Evolutionary conservation across 768 basidiomycete species (phyloP).

Genomic region (Pisolithus marmoratus): DNA sequence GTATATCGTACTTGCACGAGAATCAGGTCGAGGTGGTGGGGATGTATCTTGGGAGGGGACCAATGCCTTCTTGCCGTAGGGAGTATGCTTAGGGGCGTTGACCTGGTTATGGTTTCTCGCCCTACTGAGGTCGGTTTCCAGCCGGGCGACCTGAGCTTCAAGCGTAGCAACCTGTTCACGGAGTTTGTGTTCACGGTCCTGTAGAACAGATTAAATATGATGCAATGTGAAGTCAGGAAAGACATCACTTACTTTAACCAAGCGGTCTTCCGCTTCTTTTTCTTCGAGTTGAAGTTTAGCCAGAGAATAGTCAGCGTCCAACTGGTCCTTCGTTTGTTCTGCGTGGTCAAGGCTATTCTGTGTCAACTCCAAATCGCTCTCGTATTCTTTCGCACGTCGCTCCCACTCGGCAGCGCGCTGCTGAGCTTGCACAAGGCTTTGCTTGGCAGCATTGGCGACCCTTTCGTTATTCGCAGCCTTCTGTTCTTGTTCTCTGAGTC

Average conservation of each 20-base stretch:
- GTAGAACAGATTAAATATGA: constrained; percentile 4
- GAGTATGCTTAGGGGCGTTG: constrained; percentile 28
- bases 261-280: constrained; percentile 62
- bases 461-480: constrained; percentile 59
- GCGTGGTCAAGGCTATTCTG: constrained; percentile 59
- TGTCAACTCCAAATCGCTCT: constrained; percentile 54
- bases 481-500: constrained; percentile 64
- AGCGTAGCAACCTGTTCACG: constrained; percentile 61
- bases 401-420: constrained; percentile 83
- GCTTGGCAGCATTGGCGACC: constrained; percentile 48
- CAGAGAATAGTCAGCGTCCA: constrained; percentile 67
- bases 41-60: constrained; percentile 29
- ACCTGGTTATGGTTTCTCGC: constrained; percentile 28
- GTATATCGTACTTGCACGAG: constrained; percentile 61
- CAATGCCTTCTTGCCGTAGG: constrained; percentile 32
- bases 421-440: constrained; percentile 65
- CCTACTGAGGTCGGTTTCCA: constrained; percentile 56
- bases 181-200: constrained; percentile 70
- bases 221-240: background rate
- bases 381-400: constrained; percentile 64
- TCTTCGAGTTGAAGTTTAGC: constrained; percentile 71
- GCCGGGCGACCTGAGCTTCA: constrained; percentile 51
- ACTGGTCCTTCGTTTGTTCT: constrained; percentile 57
- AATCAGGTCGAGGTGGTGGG: constrained; percentile 59
- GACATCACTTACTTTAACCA: constrained; percentile 47